Evolutionary conservation across 139 green algal species (phyloP).

Genomic region (Closterium sp.): DNA sequence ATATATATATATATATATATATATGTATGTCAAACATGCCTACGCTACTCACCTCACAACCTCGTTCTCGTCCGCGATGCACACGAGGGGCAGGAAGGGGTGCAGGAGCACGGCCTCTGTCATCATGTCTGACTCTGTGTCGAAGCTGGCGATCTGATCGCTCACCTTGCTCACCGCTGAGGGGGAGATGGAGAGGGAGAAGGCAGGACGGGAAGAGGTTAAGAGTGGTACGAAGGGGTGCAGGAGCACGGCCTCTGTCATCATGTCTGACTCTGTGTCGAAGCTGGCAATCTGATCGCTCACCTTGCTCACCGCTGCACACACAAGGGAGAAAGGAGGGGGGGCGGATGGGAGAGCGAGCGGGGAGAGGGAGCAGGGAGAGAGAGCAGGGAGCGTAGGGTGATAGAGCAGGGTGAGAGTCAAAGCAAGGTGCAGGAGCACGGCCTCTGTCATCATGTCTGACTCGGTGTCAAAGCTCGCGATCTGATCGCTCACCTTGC

Average conservation of each 20-base stretch:
- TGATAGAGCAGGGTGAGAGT: neutral
- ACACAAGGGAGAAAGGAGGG: neutral
- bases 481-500: constrained; percentile 48
- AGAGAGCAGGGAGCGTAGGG: too few relatives aligned
- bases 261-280: constrained; percentile 32
- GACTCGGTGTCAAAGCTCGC: constrained; percentile 38
- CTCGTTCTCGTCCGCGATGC: constrained; percentile 40
- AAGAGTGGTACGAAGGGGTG: constrained; percentile 6
- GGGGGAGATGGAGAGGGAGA: neutral
- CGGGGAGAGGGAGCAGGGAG: too few relatives aligned
- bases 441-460: constrained; percentile 11
- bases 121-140: constrained; percentile 30
- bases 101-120: constrained; percentile 33
- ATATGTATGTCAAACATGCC: constrained; percentile 22
- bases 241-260: constrained; percentile 18
- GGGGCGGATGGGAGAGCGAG: too few relatives aligned
- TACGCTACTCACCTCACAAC: constrained; percentile 30
- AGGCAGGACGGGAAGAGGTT: neutral
- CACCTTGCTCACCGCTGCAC: constrained; percentile 42
- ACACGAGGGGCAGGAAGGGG: constrained; percentile 44
- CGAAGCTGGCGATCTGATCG: constrained; percentile 44
- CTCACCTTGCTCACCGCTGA: constrained; percentile 47
- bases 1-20: constrained; percentile 21
- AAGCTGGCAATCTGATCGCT: constrained; percentile 44
- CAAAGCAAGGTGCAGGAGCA: constrained; percentile 33